A percentile compares a stretch with the other conserved stretches of the same genome.
These are phyloP conservation scores for Sextonia rubra DNA, from an alignment of 164 flowering plant species.

Conservation along the genomic window DNA sequence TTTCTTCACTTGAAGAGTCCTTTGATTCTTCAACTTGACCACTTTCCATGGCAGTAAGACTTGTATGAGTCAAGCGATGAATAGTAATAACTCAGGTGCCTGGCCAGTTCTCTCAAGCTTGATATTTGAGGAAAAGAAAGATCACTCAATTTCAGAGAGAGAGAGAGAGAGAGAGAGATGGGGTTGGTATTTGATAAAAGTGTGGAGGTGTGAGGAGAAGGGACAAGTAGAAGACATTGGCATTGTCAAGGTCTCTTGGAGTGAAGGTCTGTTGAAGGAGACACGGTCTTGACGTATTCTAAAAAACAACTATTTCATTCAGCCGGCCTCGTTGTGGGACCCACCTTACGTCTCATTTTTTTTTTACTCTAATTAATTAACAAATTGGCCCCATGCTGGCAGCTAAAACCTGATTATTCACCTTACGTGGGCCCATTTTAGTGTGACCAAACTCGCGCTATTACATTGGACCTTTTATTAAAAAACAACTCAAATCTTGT, in stretches of 20 bases:
- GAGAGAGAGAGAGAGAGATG: constrained; percentile 7
- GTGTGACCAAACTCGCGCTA: too few species aligned
- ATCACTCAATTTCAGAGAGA: not conserved
- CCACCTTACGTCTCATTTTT: not conserved
- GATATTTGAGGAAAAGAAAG: not conserved
- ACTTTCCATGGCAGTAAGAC: constrained; percentile 19
- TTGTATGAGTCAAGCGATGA: not conserved
- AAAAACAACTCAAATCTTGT: too few species aligned
- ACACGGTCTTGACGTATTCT: constrained; percentile 2
- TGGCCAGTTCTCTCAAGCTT: too few species aligned
- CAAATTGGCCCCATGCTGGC: too few species aligned
- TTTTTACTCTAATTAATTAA: too few species aligned
- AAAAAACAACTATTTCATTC: not conserved
- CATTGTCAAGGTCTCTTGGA: not conserved
- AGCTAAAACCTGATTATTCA: too few species aligned
- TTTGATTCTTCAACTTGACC: constrained; percentile 18
- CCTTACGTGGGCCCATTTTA: too few species aligned
- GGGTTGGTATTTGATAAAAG: not conserved
- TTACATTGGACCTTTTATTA: too few species aligned
- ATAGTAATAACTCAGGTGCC: too few species aligned
- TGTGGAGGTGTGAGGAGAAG: constrained; percentile 3
- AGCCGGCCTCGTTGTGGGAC: not conserved
- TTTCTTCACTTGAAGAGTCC: constrained; percentile 27
- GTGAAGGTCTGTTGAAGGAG: not conserved
- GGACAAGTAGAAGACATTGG: constrained; percentile 2